Conservation (phyloP, 2,329 filamentous ascomycete species). For the Verticillium alfalfae region DNA sequence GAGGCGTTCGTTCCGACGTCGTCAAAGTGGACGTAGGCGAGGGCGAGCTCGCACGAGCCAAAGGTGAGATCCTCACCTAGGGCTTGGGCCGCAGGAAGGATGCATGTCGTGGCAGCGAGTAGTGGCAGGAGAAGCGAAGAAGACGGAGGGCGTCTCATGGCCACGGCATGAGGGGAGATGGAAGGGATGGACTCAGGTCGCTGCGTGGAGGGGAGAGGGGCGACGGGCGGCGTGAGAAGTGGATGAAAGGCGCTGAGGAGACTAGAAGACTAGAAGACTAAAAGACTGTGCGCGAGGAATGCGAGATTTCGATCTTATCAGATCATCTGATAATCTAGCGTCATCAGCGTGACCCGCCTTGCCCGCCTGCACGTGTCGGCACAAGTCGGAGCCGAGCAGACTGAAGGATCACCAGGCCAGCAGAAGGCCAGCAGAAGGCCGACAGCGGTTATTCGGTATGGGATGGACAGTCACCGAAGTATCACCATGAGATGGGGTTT, state of each 20-base stretch:
- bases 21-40: constrained; percentile 21
- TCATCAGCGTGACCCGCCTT: constrained; percentile 3
- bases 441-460: no score
- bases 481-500: no score
- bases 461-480: no score
- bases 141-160: background rate
- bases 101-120: background rate
- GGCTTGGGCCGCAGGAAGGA: constrained; percentile 3
- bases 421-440: no score
- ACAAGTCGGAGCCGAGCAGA: background rate
- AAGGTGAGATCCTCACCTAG: constrained; percentile 17
- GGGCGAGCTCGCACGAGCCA: constrained; percentile 22
- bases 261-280: no score
- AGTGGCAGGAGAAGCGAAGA: background rate
- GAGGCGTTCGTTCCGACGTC: constrained; percentile 16
- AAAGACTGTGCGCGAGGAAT: background rate
- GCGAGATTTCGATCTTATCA: constrained; percentile 11
- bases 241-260: background rate
- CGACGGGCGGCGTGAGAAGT: background rate
- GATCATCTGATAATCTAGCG: constrained; percentile 12
- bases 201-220: background rate
- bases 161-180: background rate
- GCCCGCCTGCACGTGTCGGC: background rate
- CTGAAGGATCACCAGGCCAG: no score
- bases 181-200: constrained; percentile 2